Conservation (phyloP, 805 yeast genomes). For the Candida saitoana region DNA sequence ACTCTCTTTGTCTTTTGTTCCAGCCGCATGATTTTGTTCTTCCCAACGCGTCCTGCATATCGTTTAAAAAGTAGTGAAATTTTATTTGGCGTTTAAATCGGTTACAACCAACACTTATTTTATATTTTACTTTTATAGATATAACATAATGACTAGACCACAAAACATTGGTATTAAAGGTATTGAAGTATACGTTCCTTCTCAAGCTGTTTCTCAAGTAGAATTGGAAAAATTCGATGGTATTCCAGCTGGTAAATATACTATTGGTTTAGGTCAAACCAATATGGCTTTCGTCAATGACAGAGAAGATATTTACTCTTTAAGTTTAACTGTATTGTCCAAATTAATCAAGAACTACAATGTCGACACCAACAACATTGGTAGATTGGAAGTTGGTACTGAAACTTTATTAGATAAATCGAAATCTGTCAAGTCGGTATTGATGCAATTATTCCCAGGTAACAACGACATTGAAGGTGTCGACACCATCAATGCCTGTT, state of each 20-base stretch:
- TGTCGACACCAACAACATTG: slow-evolving; percentile 76
- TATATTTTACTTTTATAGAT: slow-evolving; percentile 1
- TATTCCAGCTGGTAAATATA: slow-evolving; percentile 90
- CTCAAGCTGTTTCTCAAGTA: slow-evolving; percentile 66
- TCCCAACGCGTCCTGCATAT: slow-evolving; percentile 3
- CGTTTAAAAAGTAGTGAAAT: slow-evolving; percentile 1
- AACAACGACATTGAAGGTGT: slow-evolving; percentile 93
- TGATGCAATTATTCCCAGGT: slow-evolving; percentile 88
- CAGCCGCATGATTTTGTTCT: neutral
- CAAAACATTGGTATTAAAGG: slow-evolving; percentile 93
- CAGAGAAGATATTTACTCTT: slow-evolving; percentile 94
- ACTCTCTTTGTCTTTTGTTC: no score
- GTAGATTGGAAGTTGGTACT: slow-evolving; percentile 97
- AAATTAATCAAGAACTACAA: slow-evolving; percentile 74
- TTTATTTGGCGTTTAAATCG: slow-evolving; percentile 2
- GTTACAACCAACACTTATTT: neutral
- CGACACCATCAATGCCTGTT: slow-evolving; percentile 95
- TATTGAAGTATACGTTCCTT: slow-evolving; percentile 87
- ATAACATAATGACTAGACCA: slow-evolving; percentile 19
- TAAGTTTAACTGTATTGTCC: slow-evolving; percentile 83
- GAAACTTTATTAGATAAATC: slow-evolving; percentile 96
- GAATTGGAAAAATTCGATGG: slow-evolving; percentile 83
- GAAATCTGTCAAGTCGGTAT: slow-evolving; percentile 90
- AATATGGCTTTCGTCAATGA: slow-evolving; percentile 97
- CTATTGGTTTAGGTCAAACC: slow-evolving; percentile 98